phyloP scores from a whole-genome alignment of 768 basidiomycete species.

The Lactarius akahatsu region DNA sequence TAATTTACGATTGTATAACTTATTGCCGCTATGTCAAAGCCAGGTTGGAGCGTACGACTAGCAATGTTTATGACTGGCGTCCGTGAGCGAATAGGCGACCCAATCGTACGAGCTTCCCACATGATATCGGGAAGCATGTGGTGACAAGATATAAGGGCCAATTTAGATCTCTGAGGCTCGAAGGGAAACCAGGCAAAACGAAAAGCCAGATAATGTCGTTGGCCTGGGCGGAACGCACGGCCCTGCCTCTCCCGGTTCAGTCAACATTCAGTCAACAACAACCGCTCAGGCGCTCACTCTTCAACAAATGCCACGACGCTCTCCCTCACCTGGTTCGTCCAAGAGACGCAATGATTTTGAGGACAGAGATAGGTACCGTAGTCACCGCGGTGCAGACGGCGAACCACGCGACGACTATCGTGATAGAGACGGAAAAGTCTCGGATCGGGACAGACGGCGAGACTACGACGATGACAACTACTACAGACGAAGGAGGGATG shows the following conservation, averaged over 20 bases:
- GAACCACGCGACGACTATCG: slow-evolving; percentile 8
- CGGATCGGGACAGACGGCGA: slow-evolving; percentile 11
- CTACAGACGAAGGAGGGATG: not conserved
- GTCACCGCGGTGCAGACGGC: slow-evolving; percentile 12
- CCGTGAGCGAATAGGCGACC: too few species aligned
- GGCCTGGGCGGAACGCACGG: not conserved
- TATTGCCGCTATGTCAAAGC: not conserved
- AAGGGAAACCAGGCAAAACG: too few species aligned
- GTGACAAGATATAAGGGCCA: too few species aligned
- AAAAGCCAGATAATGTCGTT: too few species aligned
- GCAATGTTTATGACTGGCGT: not conserved
- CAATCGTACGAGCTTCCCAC: too few species aligned
- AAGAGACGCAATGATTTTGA: slow-evolving; percentile 16
- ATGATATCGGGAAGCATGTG: too few species aligned
- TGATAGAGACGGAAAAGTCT: slow-evolving; percentile 7
- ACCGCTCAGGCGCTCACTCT: not conserved
- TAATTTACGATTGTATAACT: not conserved
- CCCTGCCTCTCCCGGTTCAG: not conserved
- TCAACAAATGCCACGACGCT: slow-evolving; percentile 29
- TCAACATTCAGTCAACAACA: not conserved
- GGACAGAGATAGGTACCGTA: slow-evolving; percentile 10
- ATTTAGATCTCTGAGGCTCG: too few species aligned
- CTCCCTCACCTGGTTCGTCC: slow-evolving; percentile 22
- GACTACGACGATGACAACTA: not conserved
- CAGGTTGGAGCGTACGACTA: not conserved